Evolutionary conservation across 2,329 filamentous ascomycete species (phyloP).

Genomic region (Escovopsis sp.): DNA sequence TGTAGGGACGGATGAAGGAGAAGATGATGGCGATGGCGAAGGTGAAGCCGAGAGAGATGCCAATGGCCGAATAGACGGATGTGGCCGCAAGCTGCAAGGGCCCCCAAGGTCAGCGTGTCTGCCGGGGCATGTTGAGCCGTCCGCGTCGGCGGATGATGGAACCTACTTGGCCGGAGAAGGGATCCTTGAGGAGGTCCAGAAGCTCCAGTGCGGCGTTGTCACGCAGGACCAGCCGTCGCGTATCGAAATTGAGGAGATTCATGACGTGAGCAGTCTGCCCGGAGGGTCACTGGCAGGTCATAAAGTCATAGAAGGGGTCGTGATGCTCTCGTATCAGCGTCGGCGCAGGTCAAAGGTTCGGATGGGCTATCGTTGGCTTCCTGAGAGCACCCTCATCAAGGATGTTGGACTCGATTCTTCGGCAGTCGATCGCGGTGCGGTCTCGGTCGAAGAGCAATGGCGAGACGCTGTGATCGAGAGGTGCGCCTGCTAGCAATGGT

Average conservation of each 20-base stretch:
- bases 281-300: not conserved
- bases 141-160: not conserved
- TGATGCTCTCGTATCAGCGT: not conserved
- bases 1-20: constrained; percentile 80
- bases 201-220: constrained; percentile 25
- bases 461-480: too few relatives aligned
- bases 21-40: constrained; percentile 63
- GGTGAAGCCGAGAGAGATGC: constrained; percentile 64
- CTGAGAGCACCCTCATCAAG: too few relatives aligned
- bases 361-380: not conserved
- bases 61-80: constrained; percentile 66
- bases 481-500: too few relatives aligned
- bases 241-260: constrained; percentile 6
- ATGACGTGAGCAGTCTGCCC: constrained; percentile 7
- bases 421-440: too few relatives aligned
- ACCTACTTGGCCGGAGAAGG: constrained; percentile 33
- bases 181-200: constrained; percentile 33
- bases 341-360: too few relatives aligned
- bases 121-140: not conserved
- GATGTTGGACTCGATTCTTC: too few relatives aligned
- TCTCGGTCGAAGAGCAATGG: too few relatives aligned
- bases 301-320: not conserved
- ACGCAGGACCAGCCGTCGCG: constrained; percentile 6
- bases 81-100: constrained; percentile 14
- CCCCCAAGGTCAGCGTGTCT: not conserved